Base-by-base conservation (phyloP, 495 filamentous ascomycete genomes). In the Neurospora pannonica region DNA sequence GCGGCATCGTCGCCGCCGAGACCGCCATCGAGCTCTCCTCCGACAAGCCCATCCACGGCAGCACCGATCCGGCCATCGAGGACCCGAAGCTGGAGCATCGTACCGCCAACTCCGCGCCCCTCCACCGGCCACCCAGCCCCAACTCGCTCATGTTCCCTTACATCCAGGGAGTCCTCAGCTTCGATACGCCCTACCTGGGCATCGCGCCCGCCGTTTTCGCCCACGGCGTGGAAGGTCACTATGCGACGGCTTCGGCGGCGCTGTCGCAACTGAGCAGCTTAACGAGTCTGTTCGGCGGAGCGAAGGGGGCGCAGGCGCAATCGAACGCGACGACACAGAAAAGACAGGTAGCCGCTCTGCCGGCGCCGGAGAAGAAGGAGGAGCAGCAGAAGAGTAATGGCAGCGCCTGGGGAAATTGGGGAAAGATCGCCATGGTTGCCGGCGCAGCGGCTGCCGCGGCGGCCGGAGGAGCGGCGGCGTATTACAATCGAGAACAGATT, bases 1-100 rank as follows among this genome's bases (percentile, higher is more conserved):
- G 95, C 76, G 96, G 96, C 75, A 97, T 99, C 77, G 94, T 99
- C 17, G 96, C 93, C 34, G 95, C 94, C 28, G 96, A 99, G 73
- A 90, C 93, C 0, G 83, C 96, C 54, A 87, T 98, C 75, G 75
- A 88, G 17, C 85, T 96, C 21, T 84, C 90, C 38, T 85, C 86
- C 34, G 93, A 97, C 74, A 85, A 90, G 54, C 90, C 92, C 28
- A 89, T 95, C 75, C 78, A 81, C 78, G 77, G 76, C 70, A 75
- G 69, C 43, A 73, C 74, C 39, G 73, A 77, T 37, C 67, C 76
- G 8, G 46, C 75, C 34, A 71, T 71, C 74, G 71, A 42, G 17
- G 70, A 67, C 28, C 54, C 54, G 1, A 67, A 67, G 3, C 28
- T 67, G 28, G 54, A 67, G 13, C 54, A 67, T 19, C 54, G 54